Conservation (phyloP, 2,329 filamentous ascomycete genomes). For the Neopestalotiopsis sp. region DNA sequence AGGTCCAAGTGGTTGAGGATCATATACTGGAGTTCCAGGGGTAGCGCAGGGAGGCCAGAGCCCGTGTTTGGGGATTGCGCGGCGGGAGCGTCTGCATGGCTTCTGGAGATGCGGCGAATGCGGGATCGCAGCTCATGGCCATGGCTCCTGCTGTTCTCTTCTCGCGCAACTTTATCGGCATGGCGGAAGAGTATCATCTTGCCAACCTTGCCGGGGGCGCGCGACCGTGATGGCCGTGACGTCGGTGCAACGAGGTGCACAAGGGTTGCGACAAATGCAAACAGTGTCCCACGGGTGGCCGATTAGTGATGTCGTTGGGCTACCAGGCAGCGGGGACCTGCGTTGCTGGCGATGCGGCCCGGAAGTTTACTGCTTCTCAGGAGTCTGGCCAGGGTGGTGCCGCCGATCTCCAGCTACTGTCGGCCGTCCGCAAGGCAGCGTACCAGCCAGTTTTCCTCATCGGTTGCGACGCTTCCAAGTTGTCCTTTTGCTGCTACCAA, state of each 20-base stretch:
- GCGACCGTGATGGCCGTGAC: background rate
- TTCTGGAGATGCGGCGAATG: constrained; percentile 3
- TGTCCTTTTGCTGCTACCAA: background rate
- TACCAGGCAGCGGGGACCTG: background rate
- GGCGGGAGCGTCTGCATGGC: background rate
- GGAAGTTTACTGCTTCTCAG: constrained; percentile 4
- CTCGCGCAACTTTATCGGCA: constrained; percentile 5
- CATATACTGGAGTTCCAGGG: constrained; percentile 35
- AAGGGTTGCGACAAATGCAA: background rate
- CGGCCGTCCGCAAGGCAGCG: constrained; percentile 12
- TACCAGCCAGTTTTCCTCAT: constrained; percentile 11
- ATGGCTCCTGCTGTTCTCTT: background rate
- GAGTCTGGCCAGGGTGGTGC: constrained; percentile 10
- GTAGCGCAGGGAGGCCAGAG: constrained; percentile 27
- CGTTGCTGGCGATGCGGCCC: background rate
- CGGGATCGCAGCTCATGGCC: background rate
- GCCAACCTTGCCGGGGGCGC: background rate
- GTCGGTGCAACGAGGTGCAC: background rate
- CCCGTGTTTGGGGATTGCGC: background rate
- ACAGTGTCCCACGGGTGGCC: background rate
- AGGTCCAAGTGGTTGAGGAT: constrained; percentile 33
- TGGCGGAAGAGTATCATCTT: constrained; percentile 3
- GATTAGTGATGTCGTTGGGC: background rate
- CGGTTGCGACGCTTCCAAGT: background rate
- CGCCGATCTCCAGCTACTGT: constrained; percentile 17